Conservation (phyloP, 164 flowering plant species). For the Saururus chinensis region DNA sequence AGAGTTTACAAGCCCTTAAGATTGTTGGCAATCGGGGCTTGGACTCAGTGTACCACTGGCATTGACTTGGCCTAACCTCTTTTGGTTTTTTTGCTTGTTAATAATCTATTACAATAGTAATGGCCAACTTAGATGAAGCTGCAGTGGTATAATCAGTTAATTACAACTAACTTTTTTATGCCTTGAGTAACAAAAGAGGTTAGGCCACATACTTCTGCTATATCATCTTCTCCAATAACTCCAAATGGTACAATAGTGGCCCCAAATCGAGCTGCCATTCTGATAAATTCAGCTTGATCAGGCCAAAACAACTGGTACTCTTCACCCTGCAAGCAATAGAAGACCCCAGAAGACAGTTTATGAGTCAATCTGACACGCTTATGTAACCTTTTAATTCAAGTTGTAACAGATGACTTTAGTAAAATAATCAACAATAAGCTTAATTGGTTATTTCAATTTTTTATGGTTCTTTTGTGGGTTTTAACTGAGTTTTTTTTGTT, state of each 20-base stretch:
- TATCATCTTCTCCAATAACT: slow-evolving; percentile 82
- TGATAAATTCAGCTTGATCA: slow-evolving; percentile 78
- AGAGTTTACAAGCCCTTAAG: too few species aligned
- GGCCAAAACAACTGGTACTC: slow-evolving; percentile 79
- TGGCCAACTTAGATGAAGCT: too few species aligned
- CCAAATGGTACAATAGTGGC: slow-evolving; percentile 93
- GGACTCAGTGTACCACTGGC: too few species aligned
- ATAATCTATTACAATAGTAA: neutral
- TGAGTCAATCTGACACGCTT: neutral
- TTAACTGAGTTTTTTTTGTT: too few species aligned
- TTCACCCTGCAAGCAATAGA: slow-evolving; percentile 52
- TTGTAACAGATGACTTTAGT: too few species aligned
- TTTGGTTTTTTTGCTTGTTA: too few species aligned
- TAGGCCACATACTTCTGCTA: slow-evolving; percentile 39
- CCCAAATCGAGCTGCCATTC: slow-evolving; percentile 86
- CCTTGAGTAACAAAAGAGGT: neutral
- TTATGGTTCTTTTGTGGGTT: too few species aligned
- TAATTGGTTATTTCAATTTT: too few species aligned
- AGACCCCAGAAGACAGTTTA: neutral
- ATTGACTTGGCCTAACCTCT: too few species aligned
- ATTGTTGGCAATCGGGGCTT: too few species aligned
- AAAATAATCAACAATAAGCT: too few species aligned
- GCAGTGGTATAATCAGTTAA: too few species aligned
- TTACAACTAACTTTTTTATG: neutral
- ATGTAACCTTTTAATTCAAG: neutral